Evolutionary conservation across 2,329 filamentous ascomycete species (phyloP).

Genomic region (Colletotrichum eremochloae): DNA sequence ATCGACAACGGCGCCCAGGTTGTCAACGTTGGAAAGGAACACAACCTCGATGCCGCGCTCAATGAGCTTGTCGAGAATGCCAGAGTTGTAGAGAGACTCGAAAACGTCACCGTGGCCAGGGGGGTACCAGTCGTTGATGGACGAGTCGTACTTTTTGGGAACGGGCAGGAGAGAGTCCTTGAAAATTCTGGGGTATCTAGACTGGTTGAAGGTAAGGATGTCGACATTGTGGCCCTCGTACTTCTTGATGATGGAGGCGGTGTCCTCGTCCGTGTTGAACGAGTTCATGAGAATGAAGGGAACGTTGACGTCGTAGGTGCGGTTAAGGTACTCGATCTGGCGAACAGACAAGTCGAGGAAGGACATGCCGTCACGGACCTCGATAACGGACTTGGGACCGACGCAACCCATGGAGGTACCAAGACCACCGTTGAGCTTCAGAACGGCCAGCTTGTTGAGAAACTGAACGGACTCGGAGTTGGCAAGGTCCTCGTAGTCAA

Average conservation of each 20-base stretch:
- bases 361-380: slow-evolving; percentile 99
- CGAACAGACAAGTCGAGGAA: slow-evolving; percentile 98
- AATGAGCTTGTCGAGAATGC: slow-evolving; percentile 95
- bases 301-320: slow-evolving; percentile 96
- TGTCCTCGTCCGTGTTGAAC: slow-evolving; percentile 99
- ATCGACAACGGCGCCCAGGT: slow-evolving; percentile 97
- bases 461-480: slow-evolving; percentile 93
- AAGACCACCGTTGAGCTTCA: slow-evolving; percentile 99
- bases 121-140: slow-evolving; percentile 97
- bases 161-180: slow-evolving; percentile 98
- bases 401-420: slow-evolving; percentile 99
- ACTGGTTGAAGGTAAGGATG: slow-evolving; percentile 99
- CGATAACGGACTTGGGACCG: slow-evolving; percentile 98
- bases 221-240: slow-evolving; percentile 99
- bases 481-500: slow-evolving; percentile 91
- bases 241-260: slow-evolving; percentile 99
- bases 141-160: slow-evolving; percentile 87
- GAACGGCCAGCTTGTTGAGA: slow-evolving; percentile 95
- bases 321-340: slow-evolving; percentile 99
- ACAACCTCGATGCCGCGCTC: slow-evolving; percentile 96
- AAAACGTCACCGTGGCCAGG: slow-evolving; percentile 99
- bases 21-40: slow-evolving; percentile 99
- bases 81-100: slow-evolving; percentile 99
- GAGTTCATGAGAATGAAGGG: slow-evolving; percentile 99
- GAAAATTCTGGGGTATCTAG: slow-evolving; percentile 95